These are phyloP conservation scores for Colletotrichum sp. DNA, from an alignment of 2,329 filamentous ascomycete species.

Conservation along the genomic window DNA sequence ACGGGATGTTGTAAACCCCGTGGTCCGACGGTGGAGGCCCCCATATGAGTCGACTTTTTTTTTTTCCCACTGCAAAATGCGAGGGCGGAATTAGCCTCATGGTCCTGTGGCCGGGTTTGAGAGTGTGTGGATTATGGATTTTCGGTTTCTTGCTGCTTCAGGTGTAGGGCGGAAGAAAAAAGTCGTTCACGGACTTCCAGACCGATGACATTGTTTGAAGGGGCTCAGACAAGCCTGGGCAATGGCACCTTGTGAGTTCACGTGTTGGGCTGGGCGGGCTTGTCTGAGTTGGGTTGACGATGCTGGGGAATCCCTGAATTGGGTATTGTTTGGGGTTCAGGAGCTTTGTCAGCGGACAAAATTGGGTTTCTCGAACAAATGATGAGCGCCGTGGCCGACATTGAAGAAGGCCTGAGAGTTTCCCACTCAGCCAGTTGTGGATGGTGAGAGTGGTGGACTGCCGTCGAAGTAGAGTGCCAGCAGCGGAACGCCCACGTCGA, in stretches of 20 bases:
- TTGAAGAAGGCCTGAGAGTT: background rate
- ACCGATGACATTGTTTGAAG: conserved; percentile 6
- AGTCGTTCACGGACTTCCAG: background rate
- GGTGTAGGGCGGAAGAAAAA: background rate
- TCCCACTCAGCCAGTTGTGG: background rate
- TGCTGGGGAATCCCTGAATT: conserved; percentile 1
- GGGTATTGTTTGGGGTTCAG: background rate
- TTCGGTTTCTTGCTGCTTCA: background rate
- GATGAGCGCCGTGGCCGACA: background rate
- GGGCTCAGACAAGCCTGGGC: background rate
- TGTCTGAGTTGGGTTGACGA: conserved; percentile 4
- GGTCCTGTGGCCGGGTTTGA: background rate
- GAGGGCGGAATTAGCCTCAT: background rate
- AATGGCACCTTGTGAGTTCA: conserved; percentile 14
- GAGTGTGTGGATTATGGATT: background rate
- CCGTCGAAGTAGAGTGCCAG: background rate
- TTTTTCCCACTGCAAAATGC: background rate
- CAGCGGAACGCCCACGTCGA: background rate
- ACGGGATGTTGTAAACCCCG: conserved; percentile 17
- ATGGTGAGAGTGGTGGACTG: background rate
- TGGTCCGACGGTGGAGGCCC: background rate
- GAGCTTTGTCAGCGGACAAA: conserved; percentile 9
- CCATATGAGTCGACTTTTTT: background rate
- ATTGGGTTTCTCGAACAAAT: background rate
- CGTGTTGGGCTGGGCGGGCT: conserved; percentile 3